phyloP scores from a whole-genome alignment of 1,284 basidiomycete genomes.

The Ustilago nuda region DNA sequence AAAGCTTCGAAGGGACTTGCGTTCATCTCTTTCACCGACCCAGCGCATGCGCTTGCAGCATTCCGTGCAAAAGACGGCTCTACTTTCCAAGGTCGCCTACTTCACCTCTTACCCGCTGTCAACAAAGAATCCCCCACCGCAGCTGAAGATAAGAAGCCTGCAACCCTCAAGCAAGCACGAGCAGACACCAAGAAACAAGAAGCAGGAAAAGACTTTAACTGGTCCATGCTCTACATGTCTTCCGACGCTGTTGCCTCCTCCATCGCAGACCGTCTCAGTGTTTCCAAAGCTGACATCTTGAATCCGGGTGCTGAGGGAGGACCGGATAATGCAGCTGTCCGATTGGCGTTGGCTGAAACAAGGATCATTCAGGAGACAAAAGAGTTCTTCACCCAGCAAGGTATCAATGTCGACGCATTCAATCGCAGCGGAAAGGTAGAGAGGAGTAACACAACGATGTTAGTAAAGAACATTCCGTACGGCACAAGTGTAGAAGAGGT shows the following conservation, averaged over 20 bases:
- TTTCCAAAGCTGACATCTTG: constrained; percentile 87
- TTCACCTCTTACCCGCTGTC: constrained; percentile 88
- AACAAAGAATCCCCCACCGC: constrained; percentile 71
- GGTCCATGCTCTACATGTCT: constrained; percentile 97
- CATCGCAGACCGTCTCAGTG: constrained; percentile 82
- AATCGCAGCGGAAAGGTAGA: constrained; percentile 29
- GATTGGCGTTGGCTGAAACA: constrained; percentile 94
- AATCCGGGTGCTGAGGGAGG: constrained; percentile 70
- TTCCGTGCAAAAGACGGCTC: constrained; percentile 83
- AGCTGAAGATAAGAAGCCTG: constrained; percentile 26
- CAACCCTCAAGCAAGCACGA: constrained; percentile 73
- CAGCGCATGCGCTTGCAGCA: constrained; percentile 79
- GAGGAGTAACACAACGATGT: constrained; percentile 78
- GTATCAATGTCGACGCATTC: constrained; percentile 72
- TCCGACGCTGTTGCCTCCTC: constrained; percentile 88
- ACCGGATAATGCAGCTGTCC: constrained; percentile 76
- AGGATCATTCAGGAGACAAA: constrained; percentile 96
- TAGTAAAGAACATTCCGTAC: constrained; percentile 97
- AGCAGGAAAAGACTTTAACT: constrained; percentile 89
- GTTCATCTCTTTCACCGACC: constrained; percentile 81
- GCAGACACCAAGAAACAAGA: constrained; percentile 78
- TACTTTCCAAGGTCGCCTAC: constrained; percentile 89
- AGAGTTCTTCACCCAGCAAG: constrained; percentile 76
- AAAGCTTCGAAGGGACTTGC: constrained; percentile 79
- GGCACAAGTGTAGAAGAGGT: constrained; percentile 83